Percentiles rank a stretch among this genome's conserved stretches.
These are phyloP conservation scores for Apiospora phragmitis DNA, from an alignment of 2,329 filamentous ascomycete species.

Conservation along the genomic window DNA sequence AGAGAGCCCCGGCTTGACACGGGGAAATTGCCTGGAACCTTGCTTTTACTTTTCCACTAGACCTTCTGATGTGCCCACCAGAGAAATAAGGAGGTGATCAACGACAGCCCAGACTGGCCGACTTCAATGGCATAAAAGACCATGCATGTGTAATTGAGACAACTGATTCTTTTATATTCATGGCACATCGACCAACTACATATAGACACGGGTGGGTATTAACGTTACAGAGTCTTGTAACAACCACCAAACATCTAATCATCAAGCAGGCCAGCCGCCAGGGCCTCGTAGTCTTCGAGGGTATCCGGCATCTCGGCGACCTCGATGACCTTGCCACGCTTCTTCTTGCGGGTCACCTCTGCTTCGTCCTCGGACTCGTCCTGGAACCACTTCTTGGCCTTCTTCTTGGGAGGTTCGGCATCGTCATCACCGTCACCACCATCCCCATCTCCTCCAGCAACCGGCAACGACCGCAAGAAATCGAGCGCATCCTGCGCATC, in stretches of 20 bases:
- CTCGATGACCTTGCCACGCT: slow-evolving; percentile 58
- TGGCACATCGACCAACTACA: neutral
- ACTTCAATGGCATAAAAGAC: neutral
- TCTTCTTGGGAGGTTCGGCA: slow-evolving; percentile 55
- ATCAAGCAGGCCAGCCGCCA: slow-evolving; percentile 72
- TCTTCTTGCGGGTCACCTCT: slow-evolving; percentile 43
- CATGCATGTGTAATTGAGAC: neutral
- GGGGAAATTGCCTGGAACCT: neutral
- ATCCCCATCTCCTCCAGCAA: slow-evolving; percentile 37
- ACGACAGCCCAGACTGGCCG: neutral
- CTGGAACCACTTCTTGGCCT: slow-evolving; percentile 79
- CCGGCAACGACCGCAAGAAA: slow-evolving; percentile 58
- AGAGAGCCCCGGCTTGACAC: neutral
- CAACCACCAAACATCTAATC: slow-evolving; percentile 19
- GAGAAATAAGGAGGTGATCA: neutral
- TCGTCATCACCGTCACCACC: slow-evolving; percentile 30
- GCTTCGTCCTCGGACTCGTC: slow-evolving; percentile 58
- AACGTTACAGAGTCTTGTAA: neutral
- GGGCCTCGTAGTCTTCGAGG: slow-evolving; percentile 74
- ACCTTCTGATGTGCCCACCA: neutral
- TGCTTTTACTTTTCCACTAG: neutral
- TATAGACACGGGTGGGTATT: neutral
- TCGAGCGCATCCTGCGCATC: slow-evolving; percentile 56
- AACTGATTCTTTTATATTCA: neutral
- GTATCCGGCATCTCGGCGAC: slow-evolving; percentile 72